Conservation (phyloP, 352 stramenopile species). For the Phytophthora sansomeana region DNA sequence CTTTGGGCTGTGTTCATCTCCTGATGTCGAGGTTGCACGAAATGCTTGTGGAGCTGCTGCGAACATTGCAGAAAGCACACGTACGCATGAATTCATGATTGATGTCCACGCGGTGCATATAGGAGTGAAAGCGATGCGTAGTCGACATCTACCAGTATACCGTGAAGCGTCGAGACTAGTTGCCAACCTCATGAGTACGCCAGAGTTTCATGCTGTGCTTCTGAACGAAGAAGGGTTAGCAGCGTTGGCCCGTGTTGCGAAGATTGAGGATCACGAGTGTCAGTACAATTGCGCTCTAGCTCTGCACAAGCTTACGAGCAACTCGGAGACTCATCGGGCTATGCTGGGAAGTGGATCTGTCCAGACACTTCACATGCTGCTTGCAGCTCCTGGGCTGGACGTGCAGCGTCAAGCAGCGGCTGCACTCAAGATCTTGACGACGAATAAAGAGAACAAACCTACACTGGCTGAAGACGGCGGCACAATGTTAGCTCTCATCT, state of each 20-base stretch:
- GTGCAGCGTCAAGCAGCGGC: slow-evolving; percentile 91
- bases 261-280: slow-evolving; percentile 92
- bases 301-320: slow-evolving; percentile 91
- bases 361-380: slow-evolving; percentile 73
- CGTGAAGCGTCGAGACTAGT: slow-evolving; percentile 92
- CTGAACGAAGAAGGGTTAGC: slow-evolving; percentile 82
- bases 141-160: slow-evolving; percentile 89
- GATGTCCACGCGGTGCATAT: slow-evolving; percentile 91
- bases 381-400: slow-evolving; percentile 74
- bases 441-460: slow-evolving; percentile 92
- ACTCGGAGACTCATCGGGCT: slow-evolving; percentile 68
- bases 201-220: slow-evolving; percentile 82
- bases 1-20: slow-evolving; percentile 77
- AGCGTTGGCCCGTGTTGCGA: slow-evolving; percentile 88
- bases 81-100: slow-evolving; percentile 86
- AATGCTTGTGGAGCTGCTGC: slow-evolving; percentile 92
- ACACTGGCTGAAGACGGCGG: slow-evolving; percentile 89
- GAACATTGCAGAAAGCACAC: slow-evolving; percentile 90
- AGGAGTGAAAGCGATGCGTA: slow-evolving; percentile 89
- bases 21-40: slow-evolving; percentile 92
- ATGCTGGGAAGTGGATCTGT: slow-evolving; percentile 72
- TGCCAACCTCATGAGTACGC: slow-evolving; percentile 91
- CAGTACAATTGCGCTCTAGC: slow-evolving; percentile 90
- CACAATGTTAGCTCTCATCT: slow-evolving; percentile 81
- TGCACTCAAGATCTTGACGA: slow-evolving; percentile 92